Evolutionary conservation across 2,329 filamentous ascomycete genomes (phyloP), one percentile per base, ranked within the genome.

Genomic region (Penicillium sp.): DNA sequence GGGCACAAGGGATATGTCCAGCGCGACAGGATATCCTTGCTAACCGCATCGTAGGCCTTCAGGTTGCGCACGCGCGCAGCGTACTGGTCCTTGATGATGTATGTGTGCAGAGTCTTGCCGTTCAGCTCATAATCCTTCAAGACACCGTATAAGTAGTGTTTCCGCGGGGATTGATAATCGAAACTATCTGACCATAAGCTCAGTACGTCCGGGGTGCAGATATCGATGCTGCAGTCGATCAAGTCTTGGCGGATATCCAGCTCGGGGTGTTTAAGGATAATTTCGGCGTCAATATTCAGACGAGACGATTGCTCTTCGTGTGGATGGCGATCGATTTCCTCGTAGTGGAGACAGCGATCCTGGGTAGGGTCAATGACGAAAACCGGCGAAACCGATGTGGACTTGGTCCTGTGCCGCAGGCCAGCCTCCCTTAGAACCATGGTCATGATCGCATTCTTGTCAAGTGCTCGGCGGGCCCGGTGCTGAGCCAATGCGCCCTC

Each of bases 361-460:
- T 84, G 87, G 33, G 77, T 80, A 1, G 86, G 82, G 61, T 97
- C 90, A 53, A 96, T 77, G 19, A 95, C 83, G 63, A 97, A 98
- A 3, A 93, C 79, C 0, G 90, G 88, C 4, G 83, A 85, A 56
- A 87, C 79, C 26, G 81, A 83, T 50, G 85, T 82, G 1, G 82
- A 77, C 68, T 91, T 91, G 26, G 88, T 89, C 47, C 87, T 77
- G 70, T 95, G 88, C 42, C 76, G 76, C 6, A 78, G 72, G 40
- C 87, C 88, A 8, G 84, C 87, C 65, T 90, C 85, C 40, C 88
- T 80, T 52, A 97, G 73, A 12, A 98, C 81, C 78, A 96, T 86
- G 3, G 93, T 98, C 93, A 98, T 97, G 70, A 96, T 95, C 33
- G 91, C 89, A 66, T 95, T 91, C 62, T 93, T 91, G 72, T 94